These are phyloP conservation scores for Calonectria montana DNA, from an alignment of 2,329 filamentous ascomycete species.

Conservation along the genomic window DNA sequence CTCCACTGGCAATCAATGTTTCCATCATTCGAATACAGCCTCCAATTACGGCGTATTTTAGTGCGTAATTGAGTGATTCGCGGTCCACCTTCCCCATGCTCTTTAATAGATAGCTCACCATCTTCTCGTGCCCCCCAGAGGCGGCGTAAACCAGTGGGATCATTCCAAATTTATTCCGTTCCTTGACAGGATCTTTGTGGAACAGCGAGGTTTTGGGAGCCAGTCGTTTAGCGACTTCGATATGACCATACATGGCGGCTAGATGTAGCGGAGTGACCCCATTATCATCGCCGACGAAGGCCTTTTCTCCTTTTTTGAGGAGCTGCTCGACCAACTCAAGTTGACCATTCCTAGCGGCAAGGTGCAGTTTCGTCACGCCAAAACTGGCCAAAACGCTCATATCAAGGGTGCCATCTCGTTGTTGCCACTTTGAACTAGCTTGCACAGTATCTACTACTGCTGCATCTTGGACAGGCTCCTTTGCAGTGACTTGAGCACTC, in stretches of 20 bases:
- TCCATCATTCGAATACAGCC: background rate
- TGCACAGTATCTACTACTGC: background rate
- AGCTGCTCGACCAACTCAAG: background rate
- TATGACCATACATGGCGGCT: background rate
- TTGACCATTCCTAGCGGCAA: background rate
- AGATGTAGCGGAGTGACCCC: background rate
- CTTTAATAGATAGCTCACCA: background rate
- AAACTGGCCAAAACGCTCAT: too few species aligned
- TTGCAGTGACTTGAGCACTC: background rate
- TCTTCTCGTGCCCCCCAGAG: background rate
- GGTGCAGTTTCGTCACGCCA: too few species aligned
- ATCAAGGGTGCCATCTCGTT: too few species aligned
- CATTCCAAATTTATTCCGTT: background rate
- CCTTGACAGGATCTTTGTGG: background rate
- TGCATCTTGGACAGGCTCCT: background rate
- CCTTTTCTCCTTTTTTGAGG: background rate
- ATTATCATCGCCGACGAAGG: background rate
- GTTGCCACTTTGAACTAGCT: too few species aligned
- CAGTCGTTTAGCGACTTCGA: background rate
- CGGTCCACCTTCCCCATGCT: background rate
- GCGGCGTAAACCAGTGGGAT: background rate
- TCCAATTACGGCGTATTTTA: background rate
- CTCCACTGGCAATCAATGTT: background rate
- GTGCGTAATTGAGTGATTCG: background rate
- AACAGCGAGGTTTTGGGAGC: background rate